Base-by-base conservation (phyloP, 2,329 filamentous ascomycete genomes). In the Botryotinia calthae region DNA sequence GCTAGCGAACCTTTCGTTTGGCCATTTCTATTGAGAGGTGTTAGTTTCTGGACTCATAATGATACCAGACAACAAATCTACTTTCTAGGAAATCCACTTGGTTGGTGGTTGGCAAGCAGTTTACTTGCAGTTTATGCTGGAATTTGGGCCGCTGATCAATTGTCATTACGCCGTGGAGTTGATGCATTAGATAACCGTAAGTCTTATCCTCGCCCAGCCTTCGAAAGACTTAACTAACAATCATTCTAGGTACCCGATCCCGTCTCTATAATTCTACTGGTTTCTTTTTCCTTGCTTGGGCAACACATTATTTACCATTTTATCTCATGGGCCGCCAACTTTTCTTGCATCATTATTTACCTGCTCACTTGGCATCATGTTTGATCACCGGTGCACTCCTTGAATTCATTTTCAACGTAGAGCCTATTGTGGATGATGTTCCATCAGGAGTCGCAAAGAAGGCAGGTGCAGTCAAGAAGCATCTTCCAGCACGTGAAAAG, bases 271-370 rank as follows among this genome's bases (percentile, higher is more conserved):
- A 98, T 87, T 98, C 94, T 71, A 98, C 96, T 0, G 96, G 96
- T 37, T 99, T 99, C 88, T 97, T 99, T 86, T 98, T 98, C 89
- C 89, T 99, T 73, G 94, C 94, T 72, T 99, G 96, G 96, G 94
- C 93, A 22, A 95, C 94, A 2, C 96, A 99, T 82, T 99, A 98
- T 86, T 90, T 97, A 82, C 95, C 95, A 70, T 99, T 99, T 86
- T 99, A 90, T 85, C 89, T 98, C 76, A 99, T 99, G 95, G 95
- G 95, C 73, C 94, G 95, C 79, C 95, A 99, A 82, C 90, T 98
- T 76, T 99, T 99, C 90, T 84, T 99, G 78, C 96, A 99, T 83
- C 96, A 99, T 84, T 99, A 99, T 81, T 89, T 99, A 5, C 96
- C 96, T 0, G 94, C 96, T 1, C 96, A 99, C 81, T 87, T 99